phyloP scores from a whole-genome alignment of 1,139 yeast genomes.

The Candida pseudocylindracea region DNA sequence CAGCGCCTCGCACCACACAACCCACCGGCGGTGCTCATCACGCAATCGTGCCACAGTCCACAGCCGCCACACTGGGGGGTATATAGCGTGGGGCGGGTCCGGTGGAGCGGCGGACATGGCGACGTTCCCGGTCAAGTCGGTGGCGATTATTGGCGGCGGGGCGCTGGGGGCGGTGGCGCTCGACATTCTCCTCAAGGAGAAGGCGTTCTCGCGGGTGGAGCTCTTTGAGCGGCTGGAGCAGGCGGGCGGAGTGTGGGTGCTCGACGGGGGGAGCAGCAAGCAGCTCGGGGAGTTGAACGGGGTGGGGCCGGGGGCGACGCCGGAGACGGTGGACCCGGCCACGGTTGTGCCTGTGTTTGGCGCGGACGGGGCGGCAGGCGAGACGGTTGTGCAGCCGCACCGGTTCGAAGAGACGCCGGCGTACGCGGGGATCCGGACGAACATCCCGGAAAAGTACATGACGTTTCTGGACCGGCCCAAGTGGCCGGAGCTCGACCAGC shows the following conservation, averaged over 20 bases:
- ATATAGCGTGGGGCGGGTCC: too few species aligned
- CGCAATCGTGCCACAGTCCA: too few species aligned
- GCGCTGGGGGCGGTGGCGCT: slow-evolving; percentile 25
- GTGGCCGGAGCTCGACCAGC: background rate
- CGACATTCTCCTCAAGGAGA: slow-evolving; percentile 15
- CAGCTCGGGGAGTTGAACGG: background rate
- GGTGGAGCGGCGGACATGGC: too few species aligned
- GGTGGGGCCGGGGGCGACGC: background rate
- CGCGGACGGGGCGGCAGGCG: slow-evolving; percentile 3
- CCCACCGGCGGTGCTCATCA: too few species aligned
- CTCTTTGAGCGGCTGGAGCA: slow-evolving; percentile 18
- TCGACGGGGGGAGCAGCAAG: slow-evolving; percentile 3
- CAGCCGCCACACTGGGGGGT: too few species aligned
- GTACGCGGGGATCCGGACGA: slow-evolving; percentile 13
- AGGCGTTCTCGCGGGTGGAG: slow-evolving; percentile 8
- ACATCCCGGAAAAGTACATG: slow-evolving; percentile 10
- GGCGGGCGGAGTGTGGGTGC: slow-evolving; percentile 24
- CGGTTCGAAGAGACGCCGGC: slow-evolving; percentile 12
- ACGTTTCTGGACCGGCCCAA: slow-evolving; percentile 6
- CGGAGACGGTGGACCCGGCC: background rate
- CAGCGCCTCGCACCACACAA: too few species aligned
- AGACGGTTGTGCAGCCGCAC: too few species aligned
- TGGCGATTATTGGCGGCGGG: slow-evolving; percentile 30
- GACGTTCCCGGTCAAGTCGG: slow-evolving; percentile 3
- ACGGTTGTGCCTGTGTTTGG: slow-evolving; percentile 1